Base-by-base conservation (phyloP, 2,329 filamentous ascomycete genomes). In the Epichloe aotearoae region DNA sequence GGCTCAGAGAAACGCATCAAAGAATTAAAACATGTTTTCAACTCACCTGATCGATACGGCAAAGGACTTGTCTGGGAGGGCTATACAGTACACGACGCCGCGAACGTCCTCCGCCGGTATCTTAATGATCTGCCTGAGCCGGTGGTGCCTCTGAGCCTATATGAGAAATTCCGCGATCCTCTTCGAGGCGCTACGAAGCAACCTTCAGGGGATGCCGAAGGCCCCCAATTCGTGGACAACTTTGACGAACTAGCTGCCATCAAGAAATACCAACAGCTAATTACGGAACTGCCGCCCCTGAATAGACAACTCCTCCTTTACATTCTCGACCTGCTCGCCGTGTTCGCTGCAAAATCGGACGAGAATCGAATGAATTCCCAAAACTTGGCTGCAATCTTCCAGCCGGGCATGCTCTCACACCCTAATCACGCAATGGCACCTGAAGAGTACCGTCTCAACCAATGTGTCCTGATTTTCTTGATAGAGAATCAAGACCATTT, bases 401-500 rank as follows among this genome's bases (percentile, higher is more conserved):
- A 98, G 65, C 93, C 93, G 0, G 93, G 93, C 50, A 86, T 98
- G 71, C 77, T 98, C 14, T 96, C 90, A 2, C 93, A 98, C 65
- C 93, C 93, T 1, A 74, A 80, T 53, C 93, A 98, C 65, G 90
- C 95, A 62, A 97, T 98, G 91, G 84, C 88, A 1, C 93, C 93
- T 0, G 80, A 86, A 52, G 91, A 97, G 63, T 98, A 98, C 65
- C 83, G 88, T 34, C 73, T 98, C 5, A 97, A 94, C 64, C 93
- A 98, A 73, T 91, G 93, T 61, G 91, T 98, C 19, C 77, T 98
- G 56, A 95, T 98, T 47, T 98, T 98, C 67, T 72, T 98, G 58
- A 98, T 98, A 57, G 90, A 97, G 64, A 95, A 98, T 61, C 93
- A 98, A 66, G 93, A 98, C 62, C 88, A 95, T 67, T 98, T 98